phyloP scores from a whole-genome alignment of 179 eudicot species.

The Beta corolliflora region DNA sequence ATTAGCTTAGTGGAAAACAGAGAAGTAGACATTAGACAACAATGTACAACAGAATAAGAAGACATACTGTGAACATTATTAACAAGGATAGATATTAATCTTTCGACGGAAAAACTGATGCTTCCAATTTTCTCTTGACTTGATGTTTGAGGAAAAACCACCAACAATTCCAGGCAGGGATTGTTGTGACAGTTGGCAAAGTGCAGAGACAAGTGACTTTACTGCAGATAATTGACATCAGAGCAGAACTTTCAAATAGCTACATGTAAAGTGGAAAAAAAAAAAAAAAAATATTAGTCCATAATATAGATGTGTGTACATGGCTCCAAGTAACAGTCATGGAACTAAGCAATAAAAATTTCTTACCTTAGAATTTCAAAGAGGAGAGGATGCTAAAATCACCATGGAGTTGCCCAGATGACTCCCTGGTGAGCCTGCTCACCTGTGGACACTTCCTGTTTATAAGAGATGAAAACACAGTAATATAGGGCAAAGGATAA shows the following conservation, averaged over 20 bases:
- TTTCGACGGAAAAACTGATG: constrained; percentile 88
- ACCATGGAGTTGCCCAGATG: constrained; percentile 83
- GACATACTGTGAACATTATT: constrained; percentile 87
- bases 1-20: background rate
- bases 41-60: background rate
- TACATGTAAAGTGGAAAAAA: constrained; percentile 26
- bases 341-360: constrained; percentile 9
- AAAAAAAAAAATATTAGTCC: constrained; percentile 25
- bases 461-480: background rate
- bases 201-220: constrained; percentile 92
- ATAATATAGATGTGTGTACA: background rate
- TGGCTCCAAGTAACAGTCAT: constrained; percentile 7
- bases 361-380: constrained; percentile 83
- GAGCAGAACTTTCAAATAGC: constrained; percentile 92
- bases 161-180: constrained; percentile 58
- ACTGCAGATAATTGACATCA: constrained; percentile 94
- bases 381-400: constrained; percentile 94
- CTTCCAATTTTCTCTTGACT: constrained; percentile 87
- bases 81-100: constrained; percentile 80
- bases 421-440: constrained; percentile 77
- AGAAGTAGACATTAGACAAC: background rate
- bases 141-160: constrained; percentile 59
- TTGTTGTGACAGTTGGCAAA: constrained; percentile 86
- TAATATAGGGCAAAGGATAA: constrained; percentile 7
- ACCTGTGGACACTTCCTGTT: constrained; percentile 85